These are phyloP conservation scores for Dictyostelium citrinum DNA, from an alignment of 78 protist genomes.

Conservation along the genomic window DNA sequence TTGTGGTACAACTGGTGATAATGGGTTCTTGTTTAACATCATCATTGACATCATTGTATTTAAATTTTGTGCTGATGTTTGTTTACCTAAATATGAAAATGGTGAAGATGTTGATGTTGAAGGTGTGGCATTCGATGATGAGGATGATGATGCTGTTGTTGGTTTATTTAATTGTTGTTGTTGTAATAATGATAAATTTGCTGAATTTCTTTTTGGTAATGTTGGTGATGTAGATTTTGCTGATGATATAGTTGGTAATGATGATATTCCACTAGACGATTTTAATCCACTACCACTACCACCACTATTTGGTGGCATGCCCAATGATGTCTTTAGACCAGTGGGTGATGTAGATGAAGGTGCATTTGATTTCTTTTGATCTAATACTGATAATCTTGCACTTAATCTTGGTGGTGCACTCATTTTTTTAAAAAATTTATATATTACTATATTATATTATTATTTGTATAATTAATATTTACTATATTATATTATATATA, in stretches of 20 bases:
- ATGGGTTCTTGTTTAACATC: not conserved
- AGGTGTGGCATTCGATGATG: not conserved
- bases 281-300: not conserved
- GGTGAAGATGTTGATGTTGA: not conserved
- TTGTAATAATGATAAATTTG: not conserved
- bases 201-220: not conserved
- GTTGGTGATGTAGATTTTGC: not conserved
- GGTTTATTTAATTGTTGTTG: not conserved
- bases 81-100: not conserved
- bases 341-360: not conserved
- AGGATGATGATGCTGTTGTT: not conserved
- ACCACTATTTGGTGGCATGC: not conserved
- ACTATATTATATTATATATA: not conserved
- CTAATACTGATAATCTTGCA: conserved; percentile 56
- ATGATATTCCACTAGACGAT: not conserved
- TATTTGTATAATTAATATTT: too few relatives aligned
- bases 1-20: not conserved
- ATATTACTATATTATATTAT: not conserved
- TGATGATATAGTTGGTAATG: not conserved
- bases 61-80: not conserved
- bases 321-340: not conserved
- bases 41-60: not conserved
- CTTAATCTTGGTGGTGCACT: conserved; percentile 65
- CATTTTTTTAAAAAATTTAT: not conserved
- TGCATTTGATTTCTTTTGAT: conserved; percentile 21